Evolutionary conservation across 176 grass and related monocot genomes (phyloP).

Genomic region (Areca catechu): DNA sequence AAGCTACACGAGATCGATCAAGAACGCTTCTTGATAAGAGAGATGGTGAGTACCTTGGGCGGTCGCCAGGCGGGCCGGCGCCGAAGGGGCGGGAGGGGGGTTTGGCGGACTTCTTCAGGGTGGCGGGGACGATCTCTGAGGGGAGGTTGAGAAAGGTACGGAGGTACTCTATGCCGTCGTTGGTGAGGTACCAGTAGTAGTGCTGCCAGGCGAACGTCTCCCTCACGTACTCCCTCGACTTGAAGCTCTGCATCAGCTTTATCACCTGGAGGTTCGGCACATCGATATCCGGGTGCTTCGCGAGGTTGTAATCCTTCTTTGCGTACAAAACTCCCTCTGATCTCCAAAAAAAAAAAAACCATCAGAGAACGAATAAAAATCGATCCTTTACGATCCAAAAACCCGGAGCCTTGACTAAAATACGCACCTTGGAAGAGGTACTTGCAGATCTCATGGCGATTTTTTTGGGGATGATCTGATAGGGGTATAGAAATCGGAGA

Average conservation of each 20-base stretch:
- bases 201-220: constrained; percentile 94
- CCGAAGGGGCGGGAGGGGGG: constrained; percentile 60
- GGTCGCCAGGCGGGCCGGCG: constrained; percentile 71
- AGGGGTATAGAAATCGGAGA: too few relatives aligned
- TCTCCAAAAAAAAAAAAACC: neutral
- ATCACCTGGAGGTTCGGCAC: constrained; percentile 92
- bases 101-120: constrained; percentile 80
- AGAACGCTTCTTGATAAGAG: neutral
- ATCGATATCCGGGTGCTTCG: constrained; percentile 79
- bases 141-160: constrained; percentile 81
- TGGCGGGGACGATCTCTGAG: constrained; percentile 90
- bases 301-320: constrained; percentile 94
- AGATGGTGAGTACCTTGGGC: constrained; percentile 44
- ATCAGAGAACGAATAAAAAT: neutral
- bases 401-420: neutral
- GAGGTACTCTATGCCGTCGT: constrained; percentile 87
- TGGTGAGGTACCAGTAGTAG: constrained; percentile 99
- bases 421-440: constrained; percentile 64
- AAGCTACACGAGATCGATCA: too few relatives aligned
- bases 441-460: constrained; percentile 64
- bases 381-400: too few relatives aligned
- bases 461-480: constrained; percentile 73
- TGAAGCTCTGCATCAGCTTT: constrained; percentile 99
- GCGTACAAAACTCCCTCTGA: constrained; percentile 88
- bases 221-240: constrained; percentile 92